Evolutionary conservation across 176 grass and related monocot species (phyloP).

Genomic region (Oryza rufipogon): DNA sequence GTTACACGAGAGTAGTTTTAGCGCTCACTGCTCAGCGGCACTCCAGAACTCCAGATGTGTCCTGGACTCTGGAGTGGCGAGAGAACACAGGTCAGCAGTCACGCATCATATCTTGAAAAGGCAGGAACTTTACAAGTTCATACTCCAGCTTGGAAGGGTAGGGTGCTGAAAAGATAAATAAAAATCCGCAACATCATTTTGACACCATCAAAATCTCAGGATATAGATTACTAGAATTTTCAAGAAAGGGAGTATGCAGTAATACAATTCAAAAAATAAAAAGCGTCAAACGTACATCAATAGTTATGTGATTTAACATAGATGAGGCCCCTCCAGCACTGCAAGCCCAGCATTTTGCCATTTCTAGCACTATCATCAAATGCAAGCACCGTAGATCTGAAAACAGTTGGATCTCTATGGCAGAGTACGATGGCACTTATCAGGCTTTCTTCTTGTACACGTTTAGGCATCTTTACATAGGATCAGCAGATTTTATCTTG

Average conservation of each 20-base stretch:
- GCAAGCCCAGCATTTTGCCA: neutral
- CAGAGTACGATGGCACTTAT: neutral
- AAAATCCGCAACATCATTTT: neutral
- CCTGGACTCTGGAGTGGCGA: no score
- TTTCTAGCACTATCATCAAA: neutral
- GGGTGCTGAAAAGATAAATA: no score
- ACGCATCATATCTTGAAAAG: no score
- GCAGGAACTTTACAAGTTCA: no score
- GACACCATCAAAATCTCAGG: neutral
- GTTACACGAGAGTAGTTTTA: no score
- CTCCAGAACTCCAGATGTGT: no score
- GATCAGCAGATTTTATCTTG: conserved; percentile 24
- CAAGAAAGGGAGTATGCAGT: neutral
- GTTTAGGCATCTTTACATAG: neutral
- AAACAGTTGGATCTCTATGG: neutral
- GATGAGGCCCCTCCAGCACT: neutral
- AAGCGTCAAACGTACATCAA: neutral
- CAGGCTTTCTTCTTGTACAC: neutral
- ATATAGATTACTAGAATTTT: neutral
- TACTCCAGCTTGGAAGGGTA: no score
- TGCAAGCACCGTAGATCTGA: conserved; percentile 1
- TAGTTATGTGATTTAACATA: neutral
- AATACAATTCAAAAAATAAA: neutral
- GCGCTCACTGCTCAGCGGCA: no score
- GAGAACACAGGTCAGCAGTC: no score